Evolutionary conservation across 1,284 basidiomycete genomes (phyloP).

Genomic region (Puccinia horiana): DNA sequence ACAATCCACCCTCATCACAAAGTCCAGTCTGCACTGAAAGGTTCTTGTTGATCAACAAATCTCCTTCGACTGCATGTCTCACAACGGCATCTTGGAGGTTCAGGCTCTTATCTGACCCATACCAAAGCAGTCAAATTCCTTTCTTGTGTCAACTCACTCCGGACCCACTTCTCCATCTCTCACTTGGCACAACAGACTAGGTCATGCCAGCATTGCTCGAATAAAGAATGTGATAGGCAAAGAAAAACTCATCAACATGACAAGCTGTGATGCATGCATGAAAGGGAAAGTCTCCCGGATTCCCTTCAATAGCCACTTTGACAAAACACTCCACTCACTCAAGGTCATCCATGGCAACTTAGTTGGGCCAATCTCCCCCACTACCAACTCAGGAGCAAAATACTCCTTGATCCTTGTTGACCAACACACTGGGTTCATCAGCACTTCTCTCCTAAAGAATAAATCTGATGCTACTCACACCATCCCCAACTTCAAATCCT

Average conservation of each 20-base stretch:
- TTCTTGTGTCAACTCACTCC: not conserved
- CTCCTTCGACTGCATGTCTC: no score
- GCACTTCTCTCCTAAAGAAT: not conserved
- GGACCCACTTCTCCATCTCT: not conserved
- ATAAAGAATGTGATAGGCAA: not conserved
- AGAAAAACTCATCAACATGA: not conserved
- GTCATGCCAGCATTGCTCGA: not conserved
- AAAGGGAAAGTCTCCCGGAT: not conserved
- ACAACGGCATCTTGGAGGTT: no score
- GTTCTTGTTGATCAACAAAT: no score
- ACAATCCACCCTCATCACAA: no score
- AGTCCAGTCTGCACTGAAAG: no score
- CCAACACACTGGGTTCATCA: no score
- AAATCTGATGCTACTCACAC: not conserved
- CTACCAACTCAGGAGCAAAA: not conserved
- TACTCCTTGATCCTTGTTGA: no score
- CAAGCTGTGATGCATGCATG: not conserved
- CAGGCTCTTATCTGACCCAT: no score
- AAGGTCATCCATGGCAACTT: not conserved
- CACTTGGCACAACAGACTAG: not conserved
- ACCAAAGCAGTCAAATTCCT: no score
- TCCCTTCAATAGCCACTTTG: not conserved
- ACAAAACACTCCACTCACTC: not conserved
- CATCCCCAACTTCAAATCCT: not conserved
- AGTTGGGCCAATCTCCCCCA: not conserved